These are phyloP conservation scores for Hypericum perforatum DNA, from an alignment of 345 rosid species.

Conservation along the genomic window DNA sequence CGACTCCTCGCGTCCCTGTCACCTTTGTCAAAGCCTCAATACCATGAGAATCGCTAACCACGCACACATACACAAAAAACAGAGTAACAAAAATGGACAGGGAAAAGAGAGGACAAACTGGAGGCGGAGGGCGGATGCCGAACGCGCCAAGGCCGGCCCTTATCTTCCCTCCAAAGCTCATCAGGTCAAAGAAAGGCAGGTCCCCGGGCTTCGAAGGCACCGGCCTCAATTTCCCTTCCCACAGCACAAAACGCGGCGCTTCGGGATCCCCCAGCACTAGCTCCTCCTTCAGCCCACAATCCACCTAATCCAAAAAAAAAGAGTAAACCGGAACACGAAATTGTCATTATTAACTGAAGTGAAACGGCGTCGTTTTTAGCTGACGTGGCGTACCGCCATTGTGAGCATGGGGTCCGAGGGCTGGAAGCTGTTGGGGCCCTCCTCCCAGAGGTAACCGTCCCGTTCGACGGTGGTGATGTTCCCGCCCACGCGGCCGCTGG, in stretches of 20 bases:
- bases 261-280: constrained; percentile 85
- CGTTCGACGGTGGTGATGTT: constrained; percentile 71
- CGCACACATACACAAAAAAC: not conserved
- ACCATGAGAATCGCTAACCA: constrained; percentile 30
- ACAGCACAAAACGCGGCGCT: constrained; percentile 81
- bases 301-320: constrained; percentile 44
- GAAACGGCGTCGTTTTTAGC: not conserved
- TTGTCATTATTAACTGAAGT: not conserved
- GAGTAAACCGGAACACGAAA: not conserved
- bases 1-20: constrained; percentile 93
- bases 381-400: constrained; percentile 50
- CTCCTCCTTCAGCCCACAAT: constrained; percentile 78
- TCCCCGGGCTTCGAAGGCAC: constrained; percentile 72
- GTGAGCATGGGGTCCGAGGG: constrained; percentile 93
- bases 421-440: constrained; percentile 93
- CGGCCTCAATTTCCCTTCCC: constrained; percentile 83
- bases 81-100: constrained; percentile 1
- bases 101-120: constrained; percentile 51
- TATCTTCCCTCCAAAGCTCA: constrained; percentile 83
- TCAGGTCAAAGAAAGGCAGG: constrained; percentile 67
- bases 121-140: constrained; percentile 79
- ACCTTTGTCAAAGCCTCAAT: constrained; percentile 53
- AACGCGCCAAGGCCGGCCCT: constrained; percentile 86
- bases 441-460: constrained; percentile 91
- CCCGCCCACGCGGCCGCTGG: constrained; percentile 79